phyloP scores from a whole-genome alignment of 768 basidiomycete genomes.

The Mycena albidolilacea region DNA sequence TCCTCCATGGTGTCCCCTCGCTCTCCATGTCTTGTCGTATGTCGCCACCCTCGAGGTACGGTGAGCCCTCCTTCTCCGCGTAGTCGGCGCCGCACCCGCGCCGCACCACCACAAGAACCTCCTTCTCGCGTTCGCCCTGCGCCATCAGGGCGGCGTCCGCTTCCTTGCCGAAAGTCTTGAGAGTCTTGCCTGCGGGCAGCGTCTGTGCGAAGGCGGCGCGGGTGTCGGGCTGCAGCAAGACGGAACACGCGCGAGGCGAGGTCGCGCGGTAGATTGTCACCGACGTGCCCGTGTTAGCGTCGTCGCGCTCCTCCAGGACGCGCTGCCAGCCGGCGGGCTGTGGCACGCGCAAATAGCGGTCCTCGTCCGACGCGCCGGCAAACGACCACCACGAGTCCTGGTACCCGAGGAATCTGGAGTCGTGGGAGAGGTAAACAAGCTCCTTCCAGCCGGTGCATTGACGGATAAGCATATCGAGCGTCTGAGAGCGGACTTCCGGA shows the following conservation, averaged over 20 bases:
- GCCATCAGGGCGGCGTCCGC: constrained; percentile 14
- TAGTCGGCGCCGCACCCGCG: constrained; percentile 8
- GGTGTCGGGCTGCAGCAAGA: constrained; percentile 9
- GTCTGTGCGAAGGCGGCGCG: constrained; percentile 20
- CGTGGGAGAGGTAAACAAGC: constrained; percentile 20
- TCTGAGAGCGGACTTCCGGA: constrained; percentile 10
- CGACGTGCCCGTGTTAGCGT: constrained; percentile 1
- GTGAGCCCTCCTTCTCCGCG: constrained; percentile 17
- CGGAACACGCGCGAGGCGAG: neutral
- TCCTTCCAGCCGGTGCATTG: constrained; percentile 24
- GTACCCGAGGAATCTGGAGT: constrained; percentile 16
- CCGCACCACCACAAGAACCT: constrained; percentile 14
- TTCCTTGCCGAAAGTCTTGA: neutral
- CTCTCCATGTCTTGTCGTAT: neutral
- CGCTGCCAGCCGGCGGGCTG: constrained; percentile 24
- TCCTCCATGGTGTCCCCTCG: constrained; percentile 7
- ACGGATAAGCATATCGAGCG: constrained; percentile 21
- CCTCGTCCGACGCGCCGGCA: neutral
- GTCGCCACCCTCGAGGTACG: constrained; percentile 13
- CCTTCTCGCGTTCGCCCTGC: constrained; percentile 24
- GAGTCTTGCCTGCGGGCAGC: constrained; percentile 6
- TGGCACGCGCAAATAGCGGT: constrained; percentile 15
- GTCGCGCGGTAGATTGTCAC: constrained; percentile 19
- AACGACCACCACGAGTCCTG: neutral
- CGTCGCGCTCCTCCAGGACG: constrained; percentile 12